A percentile compares a stretch with the other conserved stretches of the same genome.
phyloP scores from a whole-genome alignment of 2,329 filamentous ascomycete genomes.

The Alternaria gansuensis region DNA sequence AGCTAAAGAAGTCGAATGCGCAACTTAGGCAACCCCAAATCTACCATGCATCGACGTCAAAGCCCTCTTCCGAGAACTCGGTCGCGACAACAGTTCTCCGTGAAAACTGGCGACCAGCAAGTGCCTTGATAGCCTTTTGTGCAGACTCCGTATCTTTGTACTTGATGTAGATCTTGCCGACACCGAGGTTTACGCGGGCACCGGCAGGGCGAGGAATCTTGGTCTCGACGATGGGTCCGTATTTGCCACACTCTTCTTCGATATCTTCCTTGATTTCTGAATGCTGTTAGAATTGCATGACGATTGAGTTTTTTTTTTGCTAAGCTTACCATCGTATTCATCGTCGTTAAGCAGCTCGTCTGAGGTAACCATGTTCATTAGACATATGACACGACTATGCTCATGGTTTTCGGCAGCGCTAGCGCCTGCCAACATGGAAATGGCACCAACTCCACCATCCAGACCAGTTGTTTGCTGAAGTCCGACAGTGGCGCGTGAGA shows the following conservation, averaged over 20 bases:
- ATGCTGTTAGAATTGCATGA: constrained; percentile 13
- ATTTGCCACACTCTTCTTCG: constrained; percentile 91
- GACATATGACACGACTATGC: constrained; percentile 82
- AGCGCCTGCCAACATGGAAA: constrained; percentile 96
- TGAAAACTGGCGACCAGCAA: constrained; percentile 95
- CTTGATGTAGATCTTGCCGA: constrained; percentile 98
- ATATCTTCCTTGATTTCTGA: constrained; percentile 97
- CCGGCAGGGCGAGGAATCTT: constrained; percentile 91
- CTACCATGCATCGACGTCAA: constrained; percentile 90
- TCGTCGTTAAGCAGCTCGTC: constrained; percentile 94
- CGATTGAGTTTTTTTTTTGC: constrained; percentile 54
- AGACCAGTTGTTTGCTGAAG: constrained; percentile 90
- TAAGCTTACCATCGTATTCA: constrained; percentile 78
- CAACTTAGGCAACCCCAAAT: constrained; percentile 1
- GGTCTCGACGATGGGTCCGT: constrained; percentile 82
- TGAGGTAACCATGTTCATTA: constrained; percentile 98
- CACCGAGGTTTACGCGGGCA: constrained; percentile 83
- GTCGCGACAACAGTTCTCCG: constrained; percentile 96
- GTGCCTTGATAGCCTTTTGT: constrained; percentile 82
- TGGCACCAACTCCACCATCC: constrained; percentile 96
- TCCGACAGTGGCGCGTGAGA: constrained; percentile 88
- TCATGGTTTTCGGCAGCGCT: constrained; percentile 76
- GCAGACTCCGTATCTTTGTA: constrained; percentile 81
- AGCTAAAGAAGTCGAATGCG: constrained; percentile 10
- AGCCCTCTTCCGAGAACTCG: constrained; percentile 98